A percentile compares a stretch with the other conserved stretches of the same genome.
Conservation (phyloP, 2,329 filamentous ascomycete genomes). For the Penicillium italicum region DNA sequence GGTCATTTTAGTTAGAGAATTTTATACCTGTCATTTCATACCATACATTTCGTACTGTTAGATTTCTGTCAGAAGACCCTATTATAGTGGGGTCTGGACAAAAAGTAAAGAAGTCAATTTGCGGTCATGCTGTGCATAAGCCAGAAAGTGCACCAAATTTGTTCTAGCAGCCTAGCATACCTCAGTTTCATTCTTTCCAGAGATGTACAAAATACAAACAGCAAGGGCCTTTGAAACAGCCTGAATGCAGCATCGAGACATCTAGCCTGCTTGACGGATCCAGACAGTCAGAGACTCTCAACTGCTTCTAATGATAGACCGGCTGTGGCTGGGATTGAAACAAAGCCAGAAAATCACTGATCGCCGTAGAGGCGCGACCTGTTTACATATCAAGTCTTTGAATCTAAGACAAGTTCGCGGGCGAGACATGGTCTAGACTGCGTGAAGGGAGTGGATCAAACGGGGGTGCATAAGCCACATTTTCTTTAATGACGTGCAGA, state of each 20-base stretch:
- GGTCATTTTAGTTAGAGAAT: too few species aligned
- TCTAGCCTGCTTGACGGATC: not conserved
- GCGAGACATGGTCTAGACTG: slow-evolving; percentile 3
- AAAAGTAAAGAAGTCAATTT: not conserved
- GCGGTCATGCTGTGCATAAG: too few species aligned
- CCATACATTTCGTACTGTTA: too few species aligned
- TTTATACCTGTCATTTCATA: too few species aligned
- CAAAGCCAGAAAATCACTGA: not conserved
- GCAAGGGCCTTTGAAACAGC: not conserved
- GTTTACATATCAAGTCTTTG: not conserved
- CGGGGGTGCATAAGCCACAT: slow-evolving; percentile 4
- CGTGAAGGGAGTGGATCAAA: slow-evolving; percentile 1
- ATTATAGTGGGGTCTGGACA: too few species aligned
- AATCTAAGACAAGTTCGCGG: not conserved
- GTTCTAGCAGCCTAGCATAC: not conserved
- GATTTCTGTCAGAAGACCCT: too few species aligned
- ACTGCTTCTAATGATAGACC: not conserved
- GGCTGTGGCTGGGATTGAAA: not conserved
- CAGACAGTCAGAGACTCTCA: not conserved
- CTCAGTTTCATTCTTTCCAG: not conserved
- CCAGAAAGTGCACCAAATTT: not conserved
- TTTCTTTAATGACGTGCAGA: slow-evolving; percentile 4
- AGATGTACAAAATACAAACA: not conserved
- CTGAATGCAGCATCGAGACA: not conserved
- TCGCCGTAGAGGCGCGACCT: not conserved